phyloP scores from a whole-genome alignment of 495 filamentous ascomycete species.

The Aspergillus nidulans region DNA sequence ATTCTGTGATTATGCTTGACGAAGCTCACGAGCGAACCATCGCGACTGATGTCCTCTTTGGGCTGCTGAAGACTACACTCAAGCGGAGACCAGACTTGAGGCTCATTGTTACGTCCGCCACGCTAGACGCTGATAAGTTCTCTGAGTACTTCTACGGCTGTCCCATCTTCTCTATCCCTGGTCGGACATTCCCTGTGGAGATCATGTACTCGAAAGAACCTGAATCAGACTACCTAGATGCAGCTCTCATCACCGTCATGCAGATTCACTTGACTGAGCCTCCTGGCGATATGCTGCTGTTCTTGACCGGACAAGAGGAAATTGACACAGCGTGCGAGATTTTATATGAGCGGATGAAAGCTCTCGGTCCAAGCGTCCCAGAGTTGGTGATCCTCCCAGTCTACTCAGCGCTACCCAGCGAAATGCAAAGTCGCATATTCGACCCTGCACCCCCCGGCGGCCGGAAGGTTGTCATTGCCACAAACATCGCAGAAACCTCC shows the following conservation, averaged over 20 bases:
- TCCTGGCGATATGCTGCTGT: constrained; percentile 86
- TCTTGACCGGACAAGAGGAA: constrained; percentile 96
- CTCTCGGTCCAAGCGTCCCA: constrained; percentile 81
- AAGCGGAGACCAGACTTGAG: constrained; percentile 83
- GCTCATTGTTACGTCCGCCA: constrained; percentile 93
- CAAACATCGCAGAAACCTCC: constrained; percentile 96
- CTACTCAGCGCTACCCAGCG: constrained; percentile 85
- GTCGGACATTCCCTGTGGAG: constrained; percentile 90
- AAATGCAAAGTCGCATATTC: constrained; percentile 93
- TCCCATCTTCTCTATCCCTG: constrained; percentile 94
- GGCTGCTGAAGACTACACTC: constrained; percentile 88
- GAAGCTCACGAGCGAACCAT: constrained; percentile 98
- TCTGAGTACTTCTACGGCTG: constrained; percentile 90
- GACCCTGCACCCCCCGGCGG: constrained; percentile 85
- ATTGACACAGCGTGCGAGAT: constrained; percentile 94
- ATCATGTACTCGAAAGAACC: constrained; percentile 92
- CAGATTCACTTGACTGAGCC: constrained; percentile 94
- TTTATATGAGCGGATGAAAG: constrained; percentile 93
- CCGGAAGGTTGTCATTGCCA: constrained; percentile 95
- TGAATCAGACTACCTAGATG: constrained; percentile 92
- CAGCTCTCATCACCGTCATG: constrained; percentile 95
- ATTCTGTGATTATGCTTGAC: constrained; percentile 96
- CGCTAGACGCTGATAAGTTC: constrained; percentile 96
- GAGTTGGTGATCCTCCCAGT: constrained; percentile 92
- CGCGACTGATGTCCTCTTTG: constrained; percentile 92